phyloP scores from a whole-genome alignment of 306 rosid species.

The Notholithocarpus densiflorus region DNA sequence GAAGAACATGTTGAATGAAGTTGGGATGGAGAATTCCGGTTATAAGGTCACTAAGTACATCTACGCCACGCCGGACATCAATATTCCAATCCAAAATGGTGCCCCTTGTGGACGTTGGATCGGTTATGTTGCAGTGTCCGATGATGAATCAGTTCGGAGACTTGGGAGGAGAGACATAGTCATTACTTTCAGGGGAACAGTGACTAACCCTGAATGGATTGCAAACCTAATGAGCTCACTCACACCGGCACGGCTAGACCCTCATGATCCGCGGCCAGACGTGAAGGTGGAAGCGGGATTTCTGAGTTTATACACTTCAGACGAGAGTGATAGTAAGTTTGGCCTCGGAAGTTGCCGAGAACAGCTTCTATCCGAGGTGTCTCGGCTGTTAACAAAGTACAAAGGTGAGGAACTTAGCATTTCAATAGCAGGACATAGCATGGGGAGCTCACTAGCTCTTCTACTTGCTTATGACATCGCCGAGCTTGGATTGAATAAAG shows the following conservation, averaged over 20 bases:
- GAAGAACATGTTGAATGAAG: conserved; percentile 51
- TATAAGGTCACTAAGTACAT: conserved; percentile 82
- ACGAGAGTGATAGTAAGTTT: conserved; percentile 52
- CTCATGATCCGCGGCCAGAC: conserved; percentile 44
- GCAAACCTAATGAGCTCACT: conserved; percentile 79
- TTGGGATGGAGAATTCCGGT: conserved; percentile 61
- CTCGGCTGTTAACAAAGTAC: conserved; percentile 51
- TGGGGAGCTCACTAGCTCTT: conserved; percentile 88
- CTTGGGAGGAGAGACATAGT: conserved; percentile 78
- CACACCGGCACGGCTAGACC: conserved; percentile 75
- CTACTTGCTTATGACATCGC: conserved; percentile 86
- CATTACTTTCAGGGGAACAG: conserved; percentile 75
- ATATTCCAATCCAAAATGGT: conserved; percentile 43
- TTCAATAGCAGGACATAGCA: conserved; percentile 84
- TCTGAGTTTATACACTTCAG: conserved; percentile 67
- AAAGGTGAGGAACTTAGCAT: conserved; percentile 60
- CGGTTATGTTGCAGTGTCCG: conserved; percentile 67
- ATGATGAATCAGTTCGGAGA: conserved; percentile 36
- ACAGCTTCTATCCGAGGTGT: conserved; percentile 77
- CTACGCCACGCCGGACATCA: conserved; percentile 77
- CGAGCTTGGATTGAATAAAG: conserved; percentile 60
- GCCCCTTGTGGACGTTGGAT: conserved; percentile 71
- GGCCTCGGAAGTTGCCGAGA: conserved; percentile 78
- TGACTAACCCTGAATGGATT: conserved; percentile 70
- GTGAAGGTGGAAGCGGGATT: conserved; percentile 88